A percentile compares a stretch with the other conserved stretches of the same genome.
These are phyloP conservation scores for Zygosaccharomyces siamensis DNA, from an alignment of 805 yeast species.

Conservation along the genomic window DNA sequence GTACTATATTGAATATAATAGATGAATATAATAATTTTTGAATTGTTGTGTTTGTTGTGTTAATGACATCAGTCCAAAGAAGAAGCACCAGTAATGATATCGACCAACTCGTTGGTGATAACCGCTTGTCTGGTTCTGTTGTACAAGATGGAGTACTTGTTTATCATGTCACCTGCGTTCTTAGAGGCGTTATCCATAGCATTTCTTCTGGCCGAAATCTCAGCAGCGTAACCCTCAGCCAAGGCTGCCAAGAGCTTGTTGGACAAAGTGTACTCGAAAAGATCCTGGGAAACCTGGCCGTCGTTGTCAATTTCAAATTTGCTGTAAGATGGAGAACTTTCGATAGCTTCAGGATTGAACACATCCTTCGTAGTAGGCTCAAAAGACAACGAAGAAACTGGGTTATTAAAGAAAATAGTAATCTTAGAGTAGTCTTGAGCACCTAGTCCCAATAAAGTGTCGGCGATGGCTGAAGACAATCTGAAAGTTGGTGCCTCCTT, in stretches of 20 bases:
- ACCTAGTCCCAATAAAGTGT: conserved; percentile 59
- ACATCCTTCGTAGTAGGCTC: conserved; percentile 72
- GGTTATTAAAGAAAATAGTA: conserved; percentile 82
- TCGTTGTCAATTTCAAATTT: conserved; percentile 75
- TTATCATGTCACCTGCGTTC: conserved; percentile 99
- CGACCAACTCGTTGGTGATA: conserved; percentile 98
- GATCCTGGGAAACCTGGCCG: conserved; percentile 61
- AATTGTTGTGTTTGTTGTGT: not conserved
- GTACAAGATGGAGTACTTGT: conserved; percentile 91
- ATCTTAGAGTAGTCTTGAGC: conserved; percentile 55
- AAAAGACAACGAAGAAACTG: conserved; percentile 81
- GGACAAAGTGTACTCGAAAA: conserved; percentile 84
- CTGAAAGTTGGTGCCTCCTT: conserved; percentile 92
- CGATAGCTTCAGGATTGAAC: conserved; percentile 66
- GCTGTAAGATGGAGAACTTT: conserved; percentile 77
- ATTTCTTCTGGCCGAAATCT: conserved; percentile 96
- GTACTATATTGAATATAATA: conserved; percentile 6
- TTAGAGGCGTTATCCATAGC: conserved; percentile 99
- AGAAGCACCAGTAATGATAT: conserved; percentile 99
- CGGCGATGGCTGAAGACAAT: conserved; percentile 86
- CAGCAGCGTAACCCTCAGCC: conserved; percentile 98
- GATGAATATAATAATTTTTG: conserved; percentile 13
- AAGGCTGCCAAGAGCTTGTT: conserved; percentile 85
- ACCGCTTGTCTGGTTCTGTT: conserved; percentile 99
- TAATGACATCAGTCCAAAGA: conserved; percentile 67